Percentiles rank a stretch among this genome's conserved stretches.
Conservation (phyloP, 768 basidiomycete genomes). For the Hygrocybe coccinea region DNA sequence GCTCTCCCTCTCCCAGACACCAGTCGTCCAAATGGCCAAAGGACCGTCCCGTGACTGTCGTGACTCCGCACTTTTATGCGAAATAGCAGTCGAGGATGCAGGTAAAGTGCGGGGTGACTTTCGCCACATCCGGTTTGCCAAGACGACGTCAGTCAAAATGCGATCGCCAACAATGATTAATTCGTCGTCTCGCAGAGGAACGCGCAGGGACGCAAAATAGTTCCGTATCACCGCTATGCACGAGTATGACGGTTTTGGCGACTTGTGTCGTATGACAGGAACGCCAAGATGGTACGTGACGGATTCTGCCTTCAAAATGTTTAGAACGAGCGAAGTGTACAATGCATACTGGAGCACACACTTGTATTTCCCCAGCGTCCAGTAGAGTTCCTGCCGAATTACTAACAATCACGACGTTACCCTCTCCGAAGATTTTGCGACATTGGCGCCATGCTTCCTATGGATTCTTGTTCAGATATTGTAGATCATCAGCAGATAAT, state of each 20-base stretch:
- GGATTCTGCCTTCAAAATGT: slow-evolving; percentile 68
- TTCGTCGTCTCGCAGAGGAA: slow-evolving; percentile 56
- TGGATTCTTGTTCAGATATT: not conserved
- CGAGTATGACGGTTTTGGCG: slow-evolving; percentile 74
- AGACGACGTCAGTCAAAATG: slow-evolving; percentile 84
- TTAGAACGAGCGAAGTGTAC: not conserved
- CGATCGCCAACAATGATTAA: slow-evolving; percentile 88
- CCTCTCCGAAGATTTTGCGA: slow-evolving; percentile 63
- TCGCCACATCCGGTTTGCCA: slow-evolving; percentile 69
- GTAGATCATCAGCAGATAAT: not conserved
- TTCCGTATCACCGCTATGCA: slow-evolving; percentile 66
- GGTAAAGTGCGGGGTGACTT: not conserved
- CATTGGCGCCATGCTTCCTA: slow-evolving; percentile 77
- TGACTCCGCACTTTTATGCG: not conserved
- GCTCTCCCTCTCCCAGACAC: slow-evolving; percentile 63
- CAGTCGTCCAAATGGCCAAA: slow-evolving; percentile 64
- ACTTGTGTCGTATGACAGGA: slow-evolving; percentile 75
- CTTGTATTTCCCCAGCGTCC: slow-evolving; percentile 77
- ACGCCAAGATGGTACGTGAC: slow-evolving; percentile 71
- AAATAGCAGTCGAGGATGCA: not conserved
- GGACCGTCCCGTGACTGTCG: slow-evolving; percentile 36
- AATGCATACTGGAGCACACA: slow-evolving; percentile 31
- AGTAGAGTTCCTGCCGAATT: slow-evolving; percentile 87
- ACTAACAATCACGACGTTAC: slow-evolving; percentile 84
- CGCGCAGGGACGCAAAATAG: slow-evolving; percentile 64